Evolutionary conservation across 257 asterid genomes (phyloP), one percentile per base, ranked within the genome.

Genomic region (Datura wrightii): DNA sequence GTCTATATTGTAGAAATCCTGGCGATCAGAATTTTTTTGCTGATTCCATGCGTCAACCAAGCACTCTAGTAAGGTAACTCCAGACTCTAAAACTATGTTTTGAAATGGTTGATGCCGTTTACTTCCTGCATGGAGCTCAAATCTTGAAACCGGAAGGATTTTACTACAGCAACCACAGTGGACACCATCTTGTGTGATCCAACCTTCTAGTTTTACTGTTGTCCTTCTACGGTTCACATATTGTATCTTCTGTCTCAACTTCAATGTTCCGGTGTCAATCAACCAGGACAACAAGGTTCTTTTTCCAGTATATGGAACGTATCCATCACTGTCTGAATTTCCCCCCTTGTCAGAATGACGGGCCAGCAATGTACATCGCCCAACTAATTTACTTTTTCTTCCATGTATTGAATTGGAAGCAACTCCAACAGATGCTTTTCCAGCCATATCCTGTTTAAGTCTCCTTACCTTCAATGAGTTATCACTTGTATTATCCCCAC

Each of bases 131-230:
- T 85, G 87, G 62, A 50, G 78, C 56, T 85, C 83, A 80, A 85
- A 79, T 67, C 62, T 63, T 5, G 87, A 85, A 80, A 85, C 55
- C 14, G 87, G 34, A 42, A 85, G 84, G 66, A 85, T 80, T 79
- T 85, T 80, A 37, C 83, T 69, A 85, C 87, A 85, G 72, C 87
- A 85, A 80, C 79, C 83, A 58, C 87, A 85, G 65, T 79, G 56
- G 67, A 85, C 56, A 14, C 87, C 87, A 36, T 85, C 84, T 63
- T 18, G 82, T 16, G 87, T 85, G 84, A 85, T 41, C 83, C 79
- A 85, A 39, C 87, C 87, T 55, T 85, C 87, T 66, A 62, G 55
- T 62, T 79, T 54, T 58, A 79, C 84, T 10, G 48, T 62, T n/a
- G 69, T 79, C 69, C 59, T 59, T 41, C 55, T 79, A 36, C 55